phyloP scores from a whole-genome alignment of 75 land plant species.

The Ceratopteris richardii region DNA sequence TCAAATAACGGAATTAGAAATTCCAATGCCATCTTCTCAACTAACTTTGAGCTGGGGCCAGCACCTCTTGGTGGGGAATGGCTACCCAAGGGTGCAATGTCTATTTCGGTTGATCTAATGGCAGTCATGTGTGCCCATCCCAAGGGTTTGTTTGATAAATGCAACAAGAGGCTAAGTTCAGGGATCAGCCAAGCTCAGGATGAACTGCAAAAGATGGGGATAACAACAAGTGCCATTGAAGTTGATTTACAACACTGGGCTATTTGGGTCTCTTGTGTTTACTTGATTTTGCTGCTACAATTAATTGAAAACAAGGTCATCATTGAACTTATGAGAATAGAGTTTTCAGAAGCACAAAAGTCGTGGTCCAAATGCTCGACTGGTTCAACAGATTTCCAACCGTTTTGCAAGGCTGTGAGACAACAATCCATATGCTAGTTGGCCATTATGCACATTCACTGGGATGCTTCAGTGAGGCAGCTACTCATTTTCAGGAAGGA shows the following conservation, averaged over 20 bases:
- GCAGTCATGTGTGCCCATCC: conserved; percentile 69
- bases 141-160: conserved; percentile 82
- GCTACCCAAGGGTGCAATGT: conserved; percentile 83
- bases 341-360: conserved; percentile 84
- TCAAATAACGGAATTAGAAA: not conserved
- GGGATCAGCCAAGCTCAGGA: conserved; percentile 57
- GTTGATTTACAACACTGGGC: conserved; percentile 74
- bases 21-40: conserved; percentile 5
- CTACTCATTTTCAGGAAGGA: conserved; percentile 79
- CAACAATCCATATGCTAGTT: conserved; percentile 78
- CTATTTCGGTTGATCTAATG: conserved; percentile 81
- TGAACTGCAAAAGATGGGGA: conserved; percentile 75
- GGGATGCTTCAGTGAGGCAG: conserved; percentile 87
- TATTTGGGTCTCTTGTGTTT: conserved; percentile 87
- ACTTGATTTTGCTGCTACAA: conserved; percentile 78
- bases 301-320: conserved; percentile 88
- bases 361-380: conserved; percentile 40
- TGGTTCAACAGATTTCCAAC: conserved; percentile 85
- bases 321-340: conserved; percentile 79
- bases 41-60: conserved; percentile 63
- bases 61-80: conserved; percentile 91
- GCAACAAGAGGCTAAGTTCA: conserved; percentile 50
- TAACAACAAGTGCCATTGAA: conserved; percentile 51
- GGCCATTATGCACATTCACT: conserved; percentile 95
- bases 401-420: conserved; percentile 73